Evolutionary conservation across 2,329 filamentous ascomycete genomes (phyloP), one percentile per base, ranked within the genome.

Genomic region (Penicillium sp.): DNA sequence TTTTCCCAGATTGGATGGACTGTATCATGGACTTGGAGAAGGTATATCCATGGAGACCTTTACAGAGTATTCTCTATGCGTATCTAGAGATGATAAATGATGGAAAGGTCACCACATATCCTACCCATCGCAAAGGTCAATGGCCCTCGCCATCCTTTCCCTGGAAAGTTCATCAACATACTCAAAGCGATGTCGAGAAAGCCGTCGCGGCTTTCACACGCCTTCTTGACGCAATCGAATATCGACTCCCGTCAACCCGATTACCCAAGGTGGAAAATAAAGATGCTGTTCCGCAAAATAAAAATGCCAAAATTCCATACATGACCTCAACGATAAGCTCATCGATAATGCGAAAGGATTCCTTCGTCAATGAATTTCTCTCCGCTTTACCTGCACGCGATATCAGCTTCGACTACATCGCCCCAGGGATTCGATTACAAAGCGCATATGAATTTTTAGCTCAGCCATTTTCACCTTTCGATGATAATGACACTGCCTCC

Each of bases 391-490:
- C 52, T 23, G n/a, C 10, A 18, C 47, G 47, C 7, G 27, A 32
- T 3, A 17, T 54, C 3, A 37, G 34, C 2, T 64, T 61, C 40
- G 36, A 43, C 42, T 55, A 59, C 20, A 55, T 61, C 44, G 54
- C 56, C n/a, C 58, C 56, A 0, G 54, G 58, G 3, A 56, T 61
- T 36, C 45, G 46, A 23, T 26, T 57, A 17, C 54, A 58, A 17
- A 44, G 23, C 9, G 18, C 49, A 2, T 5, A 10, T 2, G 48
- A 61, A 39, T 55, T 59, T 29, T 24, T 21, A 41, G 21, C 50
- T 7, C 52, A 57, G 18, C 53, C 55, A 26, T 40, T 58, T 20
- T 18, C 34, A 37, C 12, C 34, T 17, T 20, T 20, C 18, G 20
- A 36, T 13, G 3, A 10, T 20, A n/a, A n/a, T n/a, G n/a, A n/a